These are phyloP conservation scores for Ascochyta pisi DNA, from an alignment of 2,329 filamentous ascomycete species.

Conservation along the genomic window DNA sequence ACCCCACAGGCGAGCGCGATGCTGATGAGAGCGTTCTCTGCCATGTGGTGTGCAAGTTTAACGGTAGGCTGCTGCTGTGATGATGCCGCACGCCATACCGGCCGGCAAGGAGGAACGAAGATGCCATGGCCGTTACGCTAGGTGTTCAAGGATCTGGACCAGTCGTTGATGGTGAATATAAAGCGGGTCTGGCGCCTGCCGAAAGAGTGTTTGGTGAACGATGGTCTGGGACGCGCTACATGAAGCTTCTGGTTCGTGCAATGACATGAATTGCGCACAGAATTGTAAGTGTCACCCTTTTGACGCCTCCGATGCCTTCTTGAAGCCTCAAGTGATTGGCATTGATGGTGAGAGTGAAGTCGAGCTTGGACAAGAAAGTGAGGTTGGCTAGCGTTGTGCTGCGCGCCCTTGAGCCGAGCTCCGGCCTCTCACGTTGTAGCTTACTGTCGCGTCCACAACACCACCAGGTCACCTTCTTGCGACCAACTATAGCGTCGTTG, in stretches of 20 bases:
- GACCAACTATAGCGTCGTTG: background rate
- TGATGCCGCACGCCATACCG: background rate
- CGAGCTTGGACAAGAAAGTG: background rate
- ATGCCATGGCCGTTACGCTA: constrained; percentile 11
- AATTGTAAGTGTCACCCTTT: background rate
- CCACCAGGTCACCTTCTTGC: background rate
- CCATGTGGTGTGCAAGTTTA: background rate
- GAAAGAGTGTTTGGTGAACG: constrained; percentile 7
- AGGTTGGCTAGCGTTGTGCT: constrained; percentile 5
- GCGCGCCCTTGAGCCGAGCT: constrained; percentile 9
- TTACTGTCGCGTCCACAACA: constrained; percentile 2
- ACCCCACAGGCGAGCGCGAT: constrained; percentile 5
- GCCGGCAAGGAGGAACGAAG: background rate
- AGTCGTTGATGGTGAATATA: background rate
- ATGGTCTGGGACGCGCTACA: background rate
- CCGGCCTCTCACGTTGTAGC: constrained; percentile 3
- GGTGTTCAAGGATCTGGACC: background rate
- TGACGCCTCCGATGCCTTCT: background rate
- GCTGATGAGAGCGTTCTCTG: constrained; percentile 1
- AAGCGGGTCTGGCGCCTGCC: constrained; percentile 3
- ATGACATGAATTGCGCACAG: background rate
- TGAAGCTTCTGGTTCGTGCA: background rate
- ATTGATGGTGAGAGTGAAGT: constrained; percentile 5
- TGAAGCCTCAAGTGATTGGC: background rate
- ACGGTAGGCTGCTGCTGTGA: background rate